These are phyloP conservation scores for Aspergillus asperescens DNA, from an alignment of 495 filamentous ascomycete genomes.

Conservation along the genomic window DNA sequence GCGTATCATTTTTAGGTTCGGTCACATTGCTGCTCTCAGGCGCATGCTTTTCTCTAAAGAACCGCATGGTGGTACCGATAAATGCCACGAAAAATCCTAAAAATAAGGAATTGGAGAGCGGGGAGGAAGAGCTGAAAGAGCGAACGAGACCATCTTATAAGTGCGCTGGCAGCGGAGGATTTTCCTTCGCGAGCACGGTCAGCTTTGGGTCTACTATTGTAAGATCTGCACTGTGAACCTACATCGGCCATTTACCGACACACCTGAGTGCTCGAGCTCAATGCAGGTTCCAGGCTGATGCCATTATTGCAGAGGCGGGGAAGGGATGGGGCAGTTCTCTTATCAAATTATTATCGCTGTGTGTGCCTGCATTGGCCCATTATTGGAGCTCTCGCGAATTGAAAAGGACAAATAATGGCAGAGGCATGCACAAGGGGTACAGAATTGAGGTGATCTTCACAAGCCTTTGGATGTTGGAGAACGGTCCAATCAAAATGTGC, in stretches of 20 bases:
- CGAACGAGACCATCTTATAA: conserved; percentile 14
- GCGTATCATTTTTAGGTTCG: neutral
- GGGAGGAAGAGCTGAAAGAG: neutral
- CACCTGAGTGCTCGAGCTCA: neutral
- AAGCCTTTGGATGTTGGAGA: too few relatives aligned
- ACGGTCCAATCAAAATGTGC: conserved; percentile 9
- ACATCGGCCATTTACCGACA: conserved; percentile 3
- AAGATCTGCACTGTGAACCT: conserved; percentile 14
- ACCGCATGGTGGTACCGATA: conserved; percentile 23
- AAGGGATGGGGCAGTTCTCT: neutral
- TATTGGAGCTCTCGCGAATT: neutral
- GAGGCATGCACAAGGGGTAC: neutral
- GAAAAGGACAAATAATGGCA: neutral
- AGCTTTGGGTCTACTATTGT: conserved; percentile 15
- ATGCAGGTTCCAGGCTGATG: conserved; percentile 1
- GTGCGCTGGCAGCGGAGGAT: conserved; percentile 14
- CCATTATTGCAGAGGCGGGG: conserved; percentile 8
- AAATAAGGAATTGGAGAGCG: neutral
- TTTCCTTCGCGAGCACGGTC: conserved; percentile 7
- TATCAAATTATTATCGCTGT: neutral
- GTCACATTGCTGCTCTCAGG: conserved; percentile 1
- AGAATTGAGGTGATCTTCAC: too few relatives aligned
- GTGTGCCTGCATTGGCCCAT: neutral
- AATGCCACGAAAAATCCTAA: neutral
- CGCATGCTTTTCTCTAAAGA: conserved; percentile 24